A percentile compares a stretch with the other conserved stretches of the same genome.
These are phyloP conservation scores for Enteropsectra breve DNA, from an alignment of 371 early-diverging fungal genomes.

Conservation along the genomic window DNA sequence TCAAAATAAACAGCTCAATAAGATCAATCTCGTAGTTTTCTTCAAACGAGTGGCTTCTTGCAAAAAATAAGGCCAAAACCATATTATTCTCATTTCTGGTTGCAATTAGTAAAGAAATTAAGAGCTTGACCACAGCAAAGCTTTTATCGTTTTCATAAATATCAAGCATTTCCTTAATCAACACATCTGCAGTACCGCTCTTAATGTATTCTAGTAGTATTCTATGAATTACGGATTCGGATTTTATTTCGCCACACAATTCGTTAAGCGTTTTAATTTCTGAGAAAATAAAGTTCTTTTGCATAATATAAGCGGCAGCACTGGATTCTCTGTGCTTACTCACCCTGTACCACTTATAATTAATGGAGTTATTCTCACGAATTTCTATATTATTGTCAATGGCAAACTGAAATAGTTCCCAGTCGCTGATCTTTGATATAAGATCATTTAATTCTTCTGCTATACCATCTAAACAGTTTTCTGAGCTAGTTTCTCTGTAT, in stretches of 20 bases:
- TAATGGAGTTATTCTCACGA: constrained; percentile 6
- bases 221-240: background rate
- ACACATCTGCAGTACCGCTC: background rate
- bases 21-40: constrained; percentile 39
- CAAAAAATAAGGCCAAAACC: constrained; percentile 38
- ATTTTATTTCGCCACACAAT: background rate
- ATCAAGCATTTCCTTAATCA: constrained; percentile 1
- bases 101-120: constrained; percentile 31
- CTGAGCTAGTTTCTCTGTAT: background rate
- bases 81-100: constrained; percentile 23
- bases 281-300: constrained; percentile 14
- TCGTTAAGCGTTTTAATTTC: constrained; percentile 23
- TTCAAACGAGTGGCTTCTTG: constrained; percentile 8
- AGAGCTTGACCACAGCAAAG: constrained; percentile 20
- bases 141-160: constrained; percentile 1
- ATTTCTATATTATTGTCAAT: constrained; percentile 33
- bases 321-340: constrained; percentile 1
- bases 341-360: constrained; percentile 36
- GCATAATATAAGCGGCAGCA: constrained; percentile 6
- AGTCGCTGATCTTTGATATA: constrained; percentile 54
- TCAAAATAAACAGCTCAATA: constrained; percentile 35
- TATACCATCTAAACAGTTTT: background rate
- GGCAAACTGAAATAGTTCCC: constrained; percentile 50
- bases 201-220: constrained; percentile 1
- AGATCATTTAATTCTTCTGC: constrained; percentile 13